Percentiles rank a stretch among this genome's conserved stretches.
These are phyloP conservation scores for Oryza meridionalis DNA, from an alignment of 176 grass and related monocot genomes.

Conservation along the genomic window DNA sequence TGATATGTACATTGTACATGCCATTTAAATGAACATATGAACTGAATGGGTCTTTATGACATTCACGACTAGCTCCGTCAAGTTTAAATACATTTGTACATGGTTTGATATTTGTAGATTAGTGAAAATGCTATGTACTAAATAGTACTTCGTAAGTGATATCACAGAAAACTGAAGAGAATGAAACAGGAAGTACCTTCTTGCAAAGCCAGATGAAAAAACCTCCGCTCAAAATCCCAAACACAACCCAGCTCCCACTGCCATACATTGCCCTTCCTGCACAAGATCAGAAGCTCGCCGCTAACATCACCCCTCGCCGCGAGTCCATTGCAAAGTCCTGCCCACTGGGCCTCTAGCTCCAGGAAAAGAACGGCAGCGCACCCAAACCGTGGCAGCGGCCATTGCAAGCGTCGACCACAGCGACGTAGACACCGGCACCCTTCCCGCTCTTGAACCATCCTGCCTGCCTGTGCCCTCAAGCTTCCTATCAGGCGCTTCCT, in stretches of 20 bases:
- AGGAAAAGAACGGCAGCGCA: constrained; percentile 91
- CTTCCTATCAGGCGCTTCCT: constrained; percentile 67
- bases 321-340: constrained; percentile 85
- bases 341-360: constrained; percentile 85
- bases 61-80: neutral
- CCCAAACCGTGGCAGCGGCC: constrained; percentile 82
- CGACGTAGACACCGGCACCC: constrained; percentile 73
- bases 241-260: constrained; percentile 85
- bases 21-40: neutral
- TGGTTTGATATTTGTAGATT: neutral
- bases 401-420: constrained; percentile 94
- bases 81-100: neutral
- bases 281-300: constrained; percentile 94
- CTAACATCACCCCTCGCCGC: constrained; percentile 91
- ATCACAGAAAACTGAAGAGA: neutral
- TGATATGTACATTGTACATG: neutral
- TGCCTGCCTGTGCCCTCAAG: constrained; percentile 44
- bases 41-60: neutral
- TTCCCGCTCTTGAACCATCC: constrained; percentile 55
- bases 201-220: constrained; percentile 98
- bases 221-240: constrained; percentile 80
- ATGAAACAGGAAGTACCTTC: constrained; percentile 58
- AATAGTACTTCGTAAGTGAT: neutral
- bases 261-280: constrained; percentile 89
- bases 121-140: neutral